Conservation (phyloP, 2,329 filamentous ascomycete species). For the Pseudopyricularia javanii region DNA sequence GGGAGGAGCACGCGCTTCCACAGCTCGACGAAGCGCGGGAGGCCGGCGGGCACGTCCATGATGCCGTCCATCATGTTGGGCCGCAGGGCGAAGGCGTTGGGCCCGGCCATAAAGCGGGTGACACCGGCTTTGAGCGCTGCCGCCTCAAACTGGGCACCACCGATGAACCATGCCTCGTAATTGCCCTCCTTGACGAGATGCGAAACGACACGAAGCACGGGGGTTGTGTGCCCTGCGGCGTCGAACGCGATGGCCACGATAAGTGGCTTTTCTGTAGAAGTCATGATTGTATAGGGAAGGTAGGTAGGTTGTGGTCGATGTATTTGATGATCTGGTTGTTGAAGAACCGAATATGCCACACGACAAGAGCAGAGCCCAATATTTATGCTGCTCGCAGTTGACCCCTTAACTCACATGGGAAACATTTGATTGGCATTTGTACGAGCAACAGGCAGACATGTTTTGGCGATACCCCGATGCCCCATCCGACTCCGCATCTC, state of each 20-base stretch:
- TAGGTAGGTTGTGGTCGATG: too few species aligned
- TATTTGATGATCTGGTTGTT: too few species aligned
- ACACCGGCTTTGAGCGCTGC: neutral
- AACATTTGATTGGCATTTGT: too few species aligned
- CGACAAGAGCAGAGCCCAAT: too few species aligned
- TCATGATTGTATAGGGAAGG: too few species aligned
- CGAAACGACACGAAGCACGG: neutral
- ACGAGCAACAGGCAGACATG: too few species aligned
- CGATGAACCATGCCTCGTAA: neutral
- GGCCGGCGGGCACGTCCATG: neutral
- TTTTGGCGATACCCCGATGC: too few species aligned
- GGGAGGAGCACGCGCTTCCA: neutral
- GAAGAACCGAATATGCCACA: too few species aligned
- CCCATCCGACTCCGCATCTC: too few species aligned
- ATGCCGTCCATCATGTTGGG: neutral
- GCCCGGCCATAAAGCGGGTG: neutral
- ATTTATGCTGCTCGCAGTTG: too few species aligned
- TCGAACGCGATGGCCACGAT: neutral
- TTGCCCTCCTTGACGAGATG: slow-evolving; percentile 3
- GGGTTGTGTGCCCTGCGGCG: neutral
- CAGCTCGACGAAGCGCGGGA: neutral
- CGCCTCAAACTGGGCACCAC: neutral
- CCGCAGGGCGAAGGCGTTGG: neutral
- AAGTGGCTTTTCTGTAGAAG: neutral
- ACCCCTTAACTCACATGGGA: too few species aligned